Evolutionary conservation across 1,284 basidiomycete species (phyloP), one percentile per base, ranked within the genome.

Genomic region (Trametes hirsuta): DNA sequence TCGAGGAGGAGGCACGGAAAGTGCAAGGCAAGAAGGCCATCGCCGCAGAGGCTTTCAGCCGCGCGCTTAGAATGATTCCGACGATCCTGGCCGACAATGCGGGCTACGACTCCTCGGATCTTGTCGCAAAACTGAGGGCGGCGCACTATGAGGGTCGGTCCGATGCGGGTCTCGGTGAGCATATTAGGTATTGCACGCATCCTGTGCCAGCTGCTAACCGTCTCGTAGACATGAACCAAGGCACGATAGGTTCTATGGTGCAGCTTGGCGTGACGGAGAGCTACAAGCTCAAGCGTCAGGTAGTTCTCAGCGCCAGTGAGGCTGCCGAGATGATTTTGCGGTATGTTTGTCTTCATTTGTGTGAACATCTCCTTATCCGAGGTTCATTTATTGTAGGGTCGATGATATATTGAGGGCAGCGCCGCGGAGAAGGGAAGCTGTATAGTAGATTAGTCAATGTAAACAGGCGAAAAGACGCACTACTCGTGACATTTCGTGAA

Each of bases 271-370:
- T 99, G 42, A 97, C 95, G 0, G 97, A 99, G 79, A 95, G 92
- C 69, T 99, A 95, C 80, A 99, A 99, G 81, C 82, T 99, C 65
- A 99, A 99, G 80, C 82, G 90, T 46, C 96, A 98, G 77, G 96
- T 99, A 0, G 90, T 99, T 3, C 78, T 94, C 53, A 95, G 93
- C 69, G 96, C 97, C 1, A 95, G 89, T 63, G 97, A 99, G 75
- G 97, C 97, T 9, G 92, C 95, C 1, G 97, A 99, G 81, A 98
- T 99, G 95, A 98, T 98, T 67, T 84, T 99, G 67, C 85, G 97
- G 87, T 95, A 76, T 39, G 93, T 83, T 45, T 65, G 15, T 10
- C 0, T 9, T 45, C 9, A 18, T 24, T 5, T 52, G 2, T 4
- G 36, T 15, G 21, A 10, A 39, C n/a, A 5, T 42, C 22, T n/a